Evolutionary conservation across 139 green algal species (phyloP), one percentile per base, ranked within the genome.

Genomic region (Tetratostichococcus sp.): DNA sequence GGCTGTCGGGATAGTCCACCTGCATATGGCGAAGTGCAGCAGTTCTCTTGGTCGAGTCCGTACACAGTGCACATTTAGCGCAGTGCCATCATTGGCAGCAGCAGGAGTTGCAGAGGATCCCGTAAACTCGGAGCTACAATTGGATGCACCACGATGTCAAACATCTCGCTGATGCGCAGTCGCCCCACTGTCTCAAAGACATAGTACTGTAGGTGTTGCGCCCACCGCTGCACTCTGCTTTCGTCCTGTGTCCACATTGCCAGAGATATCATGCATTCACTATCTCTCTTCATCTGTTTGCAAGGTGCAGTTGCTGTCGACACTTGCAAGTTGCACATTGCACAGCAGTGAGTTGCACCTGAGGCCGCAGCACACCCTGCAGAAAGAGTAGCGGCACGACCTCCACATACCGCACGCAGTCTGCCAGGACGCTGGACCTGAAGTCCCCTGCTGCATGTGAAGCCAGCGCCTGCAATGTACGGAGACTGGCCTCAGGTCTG

Each of bases 121-220:
- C 14, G n/a, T n/a, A n/a, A n/a, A n/a, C n/a, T n/a, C n/a, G n/a
- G n/a, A n/a, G n/a, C n/a, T n/a, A n/a, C n/a, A n/a, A n/a, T n/a
- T 50, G 8, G 8, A 50, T 11, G 39, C 19, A 62, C 85, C 57
- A 97, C 90, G 34, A 98, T 92, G 79, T 97, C 93, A 83, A 98
- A 98, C 82, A 98, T 86, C 69, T 93, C 75, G 14, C 65, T 35
- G 23, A 90, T 92, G 22, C 89, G 86, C 68, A 93, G 50, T 31
- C 39, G 35, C 0, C 91, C 88, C 33, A 97, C 82, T 28, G 74
- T 81, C 71, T 97, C 89, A 30, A 91, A 91, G 33, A 93, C 80
- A 32, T 89, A 80, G 79, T 91, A 93, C 26, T 80, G 72, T 43
- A 97, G 84, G 2, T 86, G 80, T 32, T 85, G 75, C 35, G 78